Base-by-base conservation (phyloP, 2,329 filamentous ascomycete genomes). In the Fusarium cyanostomum region DNA sequence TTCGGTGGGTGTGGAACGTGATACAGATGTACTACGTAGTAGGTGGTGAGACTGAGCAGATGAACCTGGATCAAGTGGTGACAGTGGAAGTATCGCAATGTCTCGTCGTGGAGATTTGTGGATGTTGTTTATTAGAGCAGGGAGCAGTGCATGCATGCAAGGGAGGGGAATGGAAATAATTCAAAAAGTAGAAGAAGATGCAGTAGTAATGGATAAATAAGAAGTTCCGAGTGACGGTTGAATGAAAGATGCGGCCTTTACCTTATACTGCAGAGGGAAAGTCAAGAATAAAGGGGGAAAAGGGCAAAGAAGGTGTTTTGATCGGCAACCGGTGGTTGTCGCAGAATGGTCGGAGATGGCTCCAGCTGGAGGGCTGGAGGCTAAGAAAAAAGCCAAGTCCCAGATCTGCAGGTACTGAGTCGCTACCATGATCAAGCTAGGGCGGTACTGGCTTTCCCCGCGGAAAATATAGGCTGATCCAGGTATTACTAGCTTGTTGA, bases 331-430 rank as follows among this genome's bases (percentile, higher is more conserved):
- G 49, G 49, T 44, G 43, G 51, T 64, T 61, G 64, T 67, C 61
- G 37, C 62, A 66, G 57, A 49, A 54, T 39, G 35, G 51, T 43
- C 55, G 52, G 52, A 44, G 52, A 52, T 42, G 28, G 26, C 45
- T 38, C 38, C 30, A 33, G 24, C 18, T 33, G 18, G 42, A 35
- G 51, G 41, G 45, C 38, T 31, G 16, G 35, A 35, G 38, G 68
- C 68, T 71, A 71, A 67, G 66, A 43, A 59, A 70, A 52, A 70
- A 68, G 66, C 68, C 68, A 68, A 71, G 68, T 69, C 56, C 44
- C 57, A 56, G 68, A 71, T 71, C 68, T 66, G 48, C 66, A 71
- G 56, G 46, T 64, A 67, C 63, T 33, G 57, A 34, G 38, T 43
- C 7, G 42, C 45, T 65, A 61, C 58, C 26, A 56, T 11, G 38